Evolutionary conservation across 305 asterid genomes (phyloP).

Genomic region (Rubia occidens): DNA sequence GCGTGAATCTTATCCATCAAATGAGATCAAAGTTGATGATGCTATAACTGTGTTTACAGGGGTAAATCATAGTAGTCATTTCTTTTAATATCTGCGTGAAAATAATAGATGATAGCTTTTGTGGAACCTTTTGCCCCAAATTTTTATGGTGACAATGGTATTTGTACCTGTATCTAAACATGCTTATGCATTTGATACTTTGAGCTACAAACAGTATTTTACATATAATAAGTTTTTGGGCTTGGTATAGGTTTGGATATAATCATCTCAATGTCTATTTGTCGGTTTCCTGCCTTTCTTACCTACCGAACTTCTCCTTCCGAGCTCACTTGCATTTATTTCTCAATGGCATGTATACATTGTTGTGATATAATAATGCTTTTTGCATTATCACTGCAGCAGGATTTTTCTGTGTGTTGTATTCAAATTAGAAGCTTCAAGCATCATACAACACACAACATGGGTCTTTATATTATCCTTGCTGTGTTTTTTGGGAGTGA

Average conservation of each 20-base stretch:
- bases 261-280: neutral
- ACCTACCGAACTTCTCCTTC: neutral
- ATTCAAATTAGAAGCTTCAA: neutral
- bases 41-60: slow-evolving; percentile 90
- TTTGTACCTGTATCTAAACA: neutral
- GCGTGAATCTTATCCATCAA: slow-evolving; percentile 77
- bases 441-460: neutral
- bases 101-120: neutral
- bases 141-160: neutral
- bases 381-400: neutral
- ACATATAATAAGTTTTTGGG: neutral
- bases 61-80: slow-evolving; percentile 32
- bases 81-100: neutral
- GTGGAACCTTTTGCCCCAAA: neutral
- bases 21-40: slow-evolving; percentile 45
- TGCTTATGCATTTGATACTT: neutral
- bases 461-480: neutral
- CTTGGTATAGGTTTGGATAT: neutral
- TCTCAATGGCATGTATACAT: neutral
- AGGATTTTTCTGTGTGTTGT: neutral
- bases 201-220: neutral
- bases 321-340: neutral
- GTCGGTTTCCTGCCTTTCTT: slow-evolving; percentile 4
- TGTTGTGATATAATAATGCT: neutral
- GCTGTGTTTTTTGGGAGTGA: neutral